phyloP scores from a whole-genome alignment of 345 rosid genomes.

The Populus deltoides region DNA sequence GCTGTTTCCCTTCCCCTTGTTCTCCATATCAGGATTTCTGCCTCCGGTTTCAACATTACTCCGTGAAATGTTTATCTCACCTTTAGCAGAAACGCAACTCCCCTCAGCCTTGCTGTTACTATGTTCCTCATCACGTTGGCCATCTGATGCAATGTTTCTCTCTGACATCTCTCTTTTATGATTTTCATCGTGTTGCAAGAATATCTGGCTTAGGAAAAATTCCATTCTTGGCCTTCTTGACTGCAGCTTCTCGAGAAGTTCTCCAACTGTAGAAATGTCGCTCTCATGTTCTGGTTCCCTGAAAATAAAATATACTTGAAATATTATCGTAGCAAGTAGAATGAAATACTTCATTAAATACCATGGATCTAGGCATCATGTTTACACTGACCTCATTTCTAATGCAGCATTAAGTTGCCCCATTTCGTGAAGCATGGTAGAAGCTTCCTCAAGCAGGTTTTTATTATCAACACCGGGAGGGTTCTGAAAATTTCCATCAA shows the following conservation, averaged over 20 bases:
- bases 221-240: conserved; percentile 15
- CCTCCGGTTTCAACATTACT: not conserved
- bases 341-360: no score
- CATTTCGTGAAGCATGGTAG: conserved; percentile 8
- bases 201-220: conserved; percentile 8
- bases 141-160: not conserved
- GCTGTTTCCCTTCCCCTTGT: conserved; percentile 1
- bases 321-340: not conserved
- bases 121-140: not conserved
- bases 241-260: conserved; percentile 15
- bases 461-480: not conserved
- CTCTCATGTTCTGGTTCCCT: conserved; percentile 16
- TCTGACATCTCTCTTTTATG: not conserved
- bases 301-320: not conserved
- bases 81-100: not conserved
- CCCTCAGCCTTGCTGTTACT: not conserved
- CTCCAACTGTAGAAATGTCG: conserved; percentile 4
- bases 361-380: not conserved
- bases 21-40: not conserved
- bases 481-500: not conserved
- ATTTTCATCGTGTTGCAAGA: conserved; percentile 1
- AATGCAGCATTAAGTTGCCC: conserved; percentile 14
- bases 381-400: conserved; percentile 12
- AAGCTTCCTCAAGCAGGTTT: not conserved
- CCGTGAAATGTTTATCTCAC: not conserved